Conservation (phyloP, 164 flowering plant genomes). For the Chloranthus sessilifolius region DNA sequence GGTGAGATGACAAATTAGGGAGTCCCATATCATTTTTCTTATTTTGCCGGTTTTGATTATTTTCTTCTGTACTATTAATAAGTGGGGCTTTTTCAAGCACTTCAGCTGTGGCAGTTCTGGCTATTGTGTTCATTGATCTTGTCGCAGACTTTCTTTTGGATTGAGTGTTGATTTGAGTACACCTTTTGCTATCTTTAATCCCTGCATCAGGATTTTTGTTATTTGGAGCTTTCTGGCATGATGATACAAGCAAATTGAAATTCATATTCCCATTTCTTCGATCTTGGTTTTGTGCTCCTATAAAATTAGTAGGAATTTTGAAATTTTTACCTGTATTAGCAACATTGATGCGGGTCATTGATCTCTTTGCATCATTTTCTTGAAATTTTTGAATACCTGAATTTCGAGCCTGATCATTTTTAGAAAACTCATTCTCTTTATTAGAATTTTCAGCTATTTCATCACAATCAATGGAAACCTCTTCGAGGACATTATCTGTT, state of each 20-base stretch:
- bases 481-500: conserved; percentile 10
- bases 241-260: conserved; percentile 10
- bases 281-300: conserved; percentile 6
- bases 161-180: neutral
- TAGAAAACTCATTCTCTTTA: neutral
- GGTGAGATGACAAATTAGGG: conserved; percentile 1
- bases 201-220: conserved; percentile 5
- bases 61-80: neutral
- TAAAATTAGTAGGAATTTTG: conserved; percentile 11
- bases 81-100: conserved; percentile 10
- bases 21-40: neutral
- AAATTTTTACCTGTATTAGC: neutral
- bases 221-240: conserved; percentile 5
- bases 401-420: conserved; percentile 6
- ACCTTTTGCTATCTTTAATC: conserved; percentile 3
- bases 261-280: conserved; percentile 7
- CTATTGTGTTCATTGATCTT: neutral
- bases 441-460: conserved; percentile 10
- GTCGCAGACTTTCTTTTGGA: neutral
- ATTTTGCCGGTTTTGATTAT: conserved; percentile 10
- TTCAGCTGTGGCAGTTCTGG: neutral
- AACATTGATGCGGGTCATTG: neutral
- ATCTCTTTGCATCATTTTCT: neutral
- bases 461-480: conserved; percentile 7
- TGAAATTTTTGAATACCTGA: conserved; percentile 3